Evolutionary conservation across 176 grass and related monocot species (phyloP).

Genomic region (Oryza longistaminata): DNA sequence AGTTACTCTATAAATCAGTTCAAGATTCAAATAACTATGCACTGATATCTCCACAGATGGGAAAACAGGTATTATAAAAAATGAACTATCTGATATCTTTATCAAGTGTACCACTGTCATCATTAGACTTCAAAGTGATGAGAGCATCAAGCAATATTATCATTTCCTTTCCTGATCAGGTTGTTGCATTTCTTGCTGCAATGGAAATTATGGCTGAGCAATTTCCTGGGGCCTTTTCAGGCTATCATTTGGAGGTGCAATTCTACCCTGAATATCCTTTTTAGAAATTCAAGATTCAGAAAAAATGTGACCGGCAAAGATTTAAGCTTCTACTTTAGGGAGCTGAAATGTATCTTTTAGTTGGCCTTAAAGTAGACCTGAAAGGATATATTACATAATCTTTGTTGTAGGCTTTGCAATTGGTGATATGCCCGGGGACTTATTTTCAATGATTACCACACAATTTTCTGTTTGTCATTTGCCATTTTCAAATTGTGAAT

Average conservation of each 20-base stretch:
- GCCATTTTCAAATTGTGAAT: slow-evolving; percentile 5
- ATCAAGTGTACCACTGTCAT: background rate
- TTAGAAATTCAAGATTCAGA: background rate
- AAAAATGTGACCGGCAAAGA: background rate
- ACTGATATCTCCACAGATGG: slow-evolving; percentile 95
- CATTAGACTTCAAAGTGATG: slow-evolving; percentile 12
- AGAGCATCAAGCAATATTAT: slow-evolving; percentile 15
- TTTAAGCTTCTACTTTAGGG: slow-evolving; percentile 15
- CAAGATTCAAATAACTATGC: slow-evolving; percentile 77
- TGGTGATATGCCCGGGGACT: background rate
- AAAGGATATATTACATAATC: background rate
- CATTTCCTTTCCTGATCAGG: slow-evolving; percentile 46
- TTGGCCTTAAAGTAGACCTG: background rate
- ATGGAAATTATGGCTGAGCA: slow-evolving; percentile 70
- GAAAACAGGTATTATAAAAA: slow-evolving; percentile 58
- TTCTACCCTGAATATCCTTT: slow-evolving; percentile 26
- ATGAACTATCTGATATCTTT: slow-evolving; percentile 7
- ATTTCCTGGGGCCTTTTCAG: slow-evolving; percentile 78
- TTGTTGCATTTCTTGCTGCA: slow-evolving; percentile 80
- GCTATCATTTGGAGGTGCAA: slow-evolving; percentile 65
- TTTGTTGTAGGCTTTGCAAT: background rate
- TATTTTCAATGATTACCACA: slow-evolving; percentile 3
- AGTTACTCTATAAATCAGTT: slow-evolving; percentile 71
- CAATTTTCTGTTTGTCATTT: background rate
- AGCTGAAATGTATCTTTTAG: background rate